phyloP scores from a whole-genome alignment of 73 alveolate genomes.

The Durusdinium trenchii region DNA sequence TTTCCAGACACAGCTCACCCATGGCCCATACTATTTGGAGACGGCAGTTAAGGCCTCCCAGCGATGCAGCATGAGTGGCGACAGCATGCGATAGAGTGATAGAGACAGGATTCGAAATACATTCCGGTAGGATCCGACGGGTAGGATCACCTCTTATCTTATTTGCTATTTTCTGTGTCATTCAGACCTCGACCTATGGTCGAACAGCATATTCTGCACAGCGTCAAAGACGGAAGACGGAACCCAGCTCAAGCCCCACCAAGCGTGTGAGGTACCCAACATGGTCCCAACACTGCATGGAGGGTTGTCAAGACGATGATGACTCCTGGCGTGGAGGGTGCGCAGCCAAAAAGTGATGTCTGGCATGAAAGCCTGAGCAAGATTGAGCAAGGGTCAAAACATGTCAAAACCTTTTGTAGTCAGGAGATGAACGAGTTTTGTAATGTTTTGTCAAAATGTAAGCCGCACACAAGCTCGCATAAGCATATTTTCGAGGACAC shows the following conservation, averaged over 20 bases:
- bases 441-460: background rate
- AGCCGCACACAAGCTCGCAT: background rate
- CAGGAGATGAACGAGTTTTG: background rate
- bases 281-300: conserved; percentile 71
- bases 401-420: background rate
- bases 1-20: no score
- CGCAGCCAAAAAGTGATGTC: background rate
- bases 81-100: background rate
- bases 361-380: no score
- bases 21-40: no score
- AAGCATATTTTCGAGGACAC: background rate
- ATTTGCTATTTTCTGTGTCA: background rate
- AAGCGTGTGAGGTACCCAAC: conserved; percentile 57
- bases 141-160: background rate
- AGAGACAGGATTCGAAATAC: background rate
- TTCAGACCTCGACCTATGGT: background rate
- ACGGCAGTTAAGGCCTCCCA: no score
- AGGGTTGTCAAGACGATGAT: conserved; percentile 47
- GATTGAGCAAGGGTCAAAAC: background rate
- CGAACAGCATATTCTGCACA: background rate
- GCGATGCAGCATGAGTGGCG: no score
- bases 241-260: background rate
- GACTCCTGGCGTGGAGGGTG: conserved; percentile 95
- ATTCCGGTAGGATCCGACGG: background rate
- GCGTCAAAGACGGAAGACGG: no score